Conservation (phyloP, 2,329 filamentous ascomycete species). For the Neophaeococcomyces aloes region DNA sequence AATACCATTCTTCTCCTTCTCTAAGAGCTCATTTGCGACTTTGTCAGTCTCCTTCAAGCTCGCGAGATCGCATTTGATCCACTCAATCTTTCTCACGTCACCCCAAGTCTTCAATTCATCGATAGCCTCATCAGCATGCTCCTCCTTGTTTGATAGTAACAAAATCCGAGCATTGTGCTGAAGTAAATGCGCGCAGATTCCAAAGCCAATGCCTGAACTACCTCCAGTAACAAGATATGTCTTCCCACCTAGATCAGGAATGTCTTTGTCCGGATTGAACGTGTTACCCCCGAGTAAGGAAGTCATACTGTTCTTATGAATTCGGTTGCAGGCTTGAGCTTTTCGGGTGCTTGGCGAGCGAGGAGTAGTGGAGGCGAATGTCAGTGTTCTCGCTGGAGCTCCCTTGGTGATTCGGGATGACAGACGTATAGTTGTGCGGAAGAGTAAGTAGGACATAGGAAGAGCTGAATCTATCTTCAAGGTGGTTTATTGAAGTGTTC, state of each 20-base stretch:
- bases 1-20: constrained; percentile 33
- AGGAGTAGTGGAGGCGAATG: no score
- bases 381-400: no score
- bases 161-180: constrained; percentile 42
- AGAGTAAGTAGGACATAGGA: no score
- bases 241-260: constrained; percentile 31
- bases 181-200: constrained; percentile 43
- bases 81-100: constrained; percentile 36
- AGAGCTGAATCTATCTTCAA: no score
- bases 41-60: constrained; percentile 36
- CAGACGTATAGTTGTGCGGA: no score
- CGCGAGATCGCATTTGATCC: constrained; percentile 38
- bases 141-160: constrained; percentile 40
- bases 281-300: no score
- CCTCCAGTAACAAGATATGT: constrained; percentile 43
- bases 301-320: no score
- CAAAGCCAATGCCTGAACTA: constrained; percentile 40
- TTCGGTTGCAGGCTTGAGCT: no score
- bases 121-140: constrained; percentile 38
- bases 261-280: constrained; percentile 29
- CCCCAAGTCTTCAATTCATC: constrained; percentile 35
- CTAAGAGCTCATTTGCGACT: constrained; percentile 34
- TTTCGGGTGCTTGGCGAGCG: no score
- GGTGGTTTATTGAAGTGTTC: no score
- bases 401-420: no score